A percentile compares a stretch with the other conserved stretches of the same genome.
Evolutionary conservation across 2,329 filamentous ascomycete species (phyloP).

Genomic region (Fusarium sp.): DNA sequence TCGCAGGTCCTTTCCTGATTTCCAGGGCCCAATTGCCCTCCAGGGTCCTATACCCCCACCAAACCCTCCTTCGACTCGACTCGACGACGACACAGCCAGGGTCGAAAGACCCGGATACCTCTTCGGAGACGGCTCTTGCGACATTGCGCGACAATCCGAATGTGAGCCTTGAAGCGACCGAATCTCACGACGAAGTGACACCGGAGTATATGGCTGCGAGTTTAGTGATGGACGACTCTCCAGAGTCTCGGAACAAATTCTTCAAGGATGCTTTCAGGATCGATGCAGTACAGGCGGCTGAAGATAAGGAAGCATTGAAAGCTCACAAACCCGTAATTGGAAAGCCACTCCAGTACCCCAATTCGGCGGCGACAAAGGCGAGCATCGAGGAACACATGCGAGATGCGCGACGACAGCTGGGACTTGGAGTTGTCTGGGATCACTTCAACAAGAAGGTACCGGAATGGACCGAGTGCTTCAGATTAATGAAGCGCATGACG

Average conservation of each 20-base stretch:
- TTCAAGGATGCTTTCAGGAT: slow-evolving; percentile 47
- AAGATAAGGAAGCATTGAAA: slow-evolving; percentile 34
- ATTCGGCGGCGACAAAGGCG: slow-evolving; percentile 32
- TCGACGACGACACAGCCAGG: slow-evolving; percentile 30
- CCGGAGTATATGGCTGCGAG: slow-evolving; percentile 23
- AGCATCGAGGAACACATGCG: slow-evolving; percentile 34
- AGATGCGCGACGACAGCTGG: slow-evolving; percentile 51
- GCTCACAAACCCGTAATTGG: slow-evolving; percentile 45
- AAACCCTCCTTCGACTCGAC: slow-evolving; percentile 25
- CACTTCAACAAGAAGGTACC: slow-evolving; percentile 45
- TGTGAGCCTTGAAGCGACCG: slow-evolving; percentile 6
- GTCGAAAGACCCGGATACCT: not conserved
- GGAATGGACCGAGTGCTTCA: slow-evolving; percentile 56
- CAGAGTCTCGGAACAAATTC: slow-evolving; percentile 41
- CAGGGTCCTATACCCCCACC: slow-evolving; percentile 25
- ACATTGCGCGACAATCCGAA: not conserved
- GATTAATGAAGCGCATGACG: slow-evolving; percentile 53
- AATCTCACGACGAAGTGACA: not conserved
- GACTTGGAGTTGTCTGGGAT: slow-evolving; percentile 50
- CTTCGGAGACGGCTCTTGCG: slow-evolving; percentile 11
- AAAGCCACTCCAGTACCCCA: slow-evolving; percentile 45
- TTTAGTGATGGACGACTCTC: slow-evolving; percentile 20
- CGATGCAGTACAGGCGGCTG: slow-evolving; percentile 27
- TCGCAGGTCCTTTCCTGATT: slow-evolving; percentile 36
- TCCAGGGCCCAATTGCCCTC: slow-evolving; percentile 35